A percentile compares a stretch with the other conserved stretches of the same genome.
Evolutionary conservation across 148 eudicot genomes (phyloP).

Genomic region (Nyssa sinensis): DNA sequence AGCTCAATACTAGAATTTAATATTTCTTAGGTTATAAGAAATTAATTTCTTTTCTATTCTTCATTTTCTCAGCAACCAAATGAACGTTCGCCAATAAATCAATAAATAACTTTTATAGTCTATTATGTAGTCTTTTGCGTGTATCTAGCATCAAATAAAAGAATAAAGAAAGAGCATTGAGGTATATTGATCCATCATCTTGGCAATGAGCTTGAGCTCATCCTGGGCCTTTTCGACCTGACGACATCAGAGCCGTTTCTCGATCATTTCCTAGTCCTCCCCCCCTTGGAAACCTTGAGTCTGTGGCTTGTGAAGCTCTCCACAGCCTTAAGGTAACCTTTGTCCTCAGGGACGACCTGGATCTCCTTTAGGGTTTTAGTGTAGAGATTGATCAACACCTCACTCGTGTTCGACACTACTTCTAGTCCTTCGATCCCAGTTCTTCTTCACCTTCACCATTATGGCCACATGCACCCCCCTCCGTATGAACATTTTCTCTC

Average conservation of each 20-base stretch:
- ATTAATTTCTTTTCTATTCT: too few species aligned
- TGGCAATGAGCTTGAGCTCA: slow-evolving; percentile 74
- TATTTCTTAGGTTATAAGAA: too few species aligned
- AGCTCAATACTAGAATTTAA: too few species aligned
- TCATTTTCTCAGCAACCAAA: slow-evolving; percentile 3
- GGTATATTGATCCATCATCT: slow-evolving; percentile 56
- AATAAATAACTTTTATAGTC: too few species aligned
- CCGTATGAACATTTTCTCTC: slow-evolving; percentile 61
- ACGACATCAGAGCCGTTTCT: slow-evolving; percentile 74
- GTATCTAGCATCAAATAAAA: neutral
- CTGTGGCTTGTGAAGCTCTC: slow-evolving; percentile 91
- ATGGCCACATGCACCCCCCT: slow-evolving; percentile 71
- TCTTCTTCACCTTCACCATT: slow-evolving; percentile 81
- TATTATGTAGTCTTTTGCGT: neutral
- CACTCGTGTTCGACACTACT: slow-evolving; percentile 81
- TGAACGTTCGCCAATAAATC: too few species aligned
- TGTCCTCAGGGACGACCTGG: slow-evolving; percentile 82
- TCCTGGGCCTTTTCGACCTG: slow-evolving; percentile 84
- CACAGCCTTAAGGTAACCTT: slow-evolving; percentile 87
- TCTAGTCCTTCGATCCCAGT: slow-evolving; percentile 92
- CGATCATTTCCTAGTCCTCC: slow-evolving; percentile 69
- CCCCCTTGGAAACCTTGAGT: slow-evolving; percentile 66
- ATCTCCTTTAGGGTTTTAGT: slow-evolving; percentile 82
- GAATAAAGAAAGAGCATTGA: neutral
- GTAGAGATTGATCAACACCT: slow-evolving; percentile 75